Evolutionary conservation across 1,284 basidiomycete species (phyloP).

Genomic region (Rhodotorula sp.): DNA sequence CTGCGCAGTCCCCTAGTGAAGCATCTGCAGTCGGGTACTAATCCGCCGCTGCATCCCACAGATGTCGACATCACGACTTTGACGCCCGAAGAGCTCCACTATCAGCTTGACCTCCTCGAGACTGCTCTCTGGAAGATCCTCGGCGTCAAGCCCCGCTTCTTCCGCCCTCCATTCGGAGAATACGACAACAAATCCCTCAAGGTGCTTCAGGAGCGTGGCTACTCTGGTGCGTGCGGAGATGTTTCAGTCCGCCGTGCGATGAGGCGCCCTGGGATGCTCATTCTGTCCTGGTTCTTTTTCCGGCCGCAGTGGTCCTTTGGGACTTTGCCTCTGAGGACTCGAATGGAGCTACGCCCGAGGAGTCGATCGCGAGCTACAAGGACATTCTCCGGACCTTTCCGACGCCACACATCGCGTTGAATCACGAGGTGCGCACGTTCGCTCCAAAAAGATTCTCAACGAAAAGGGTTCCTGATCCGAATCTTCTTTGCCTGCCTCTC

Average conservation of each 20-base stretch:
- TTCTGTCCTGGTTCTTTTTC: background rate
- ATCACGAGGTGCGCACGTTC: slow-evolving; percentile 32
- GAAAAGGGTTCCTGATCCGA: background rate
- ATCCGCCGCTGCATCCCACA: slow-evolving; percentile 19
- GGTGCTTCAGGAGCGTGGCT: slow-evolving; percentile 42
- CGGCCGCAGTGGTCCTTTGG: slow-evolving; percentile 34
- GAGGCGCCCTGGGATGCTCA: background rate
- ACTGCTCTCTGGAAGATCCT: slow-evolving; percentile 45
- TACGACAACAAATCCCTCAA: slow-evolving; percentile 33
- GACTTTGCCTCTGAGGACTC: slow-evolving; percentile 41
- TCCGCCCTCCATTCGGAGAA: slow-evolving; percentile 41
- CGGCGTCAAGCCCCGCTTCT: slow-evolving; percentile 44
- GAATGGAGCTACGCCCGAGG: slow-evolving; percentile 12
- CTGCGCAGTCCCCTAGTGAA: background rate
- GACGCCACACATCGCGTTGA: slow-evolving; percentile 30
- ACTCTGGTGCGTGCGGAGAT: slow-evolving; percentile 25
- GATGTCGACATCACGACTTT: slow-evolving; percentile 43
- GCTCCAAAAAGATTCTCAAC: background rate
- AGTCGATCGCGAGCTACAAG: slow-evolving; percentile 29
- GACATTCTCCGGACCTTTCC: slow-evolving; percentile 14
- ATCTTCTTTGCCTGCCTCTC: background rate
- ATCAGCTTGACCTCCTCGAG: slow-evolving; percentile 39
- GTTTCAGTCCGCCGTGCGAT: background rate
- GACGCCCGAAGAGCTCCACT: slow-evolving; percentile 36
- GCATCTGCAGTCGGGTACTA: background rate